Conservation (phyloP, 2,329 filamentous ascomycete genomes). For the Monosporascus sp. region DNA sequence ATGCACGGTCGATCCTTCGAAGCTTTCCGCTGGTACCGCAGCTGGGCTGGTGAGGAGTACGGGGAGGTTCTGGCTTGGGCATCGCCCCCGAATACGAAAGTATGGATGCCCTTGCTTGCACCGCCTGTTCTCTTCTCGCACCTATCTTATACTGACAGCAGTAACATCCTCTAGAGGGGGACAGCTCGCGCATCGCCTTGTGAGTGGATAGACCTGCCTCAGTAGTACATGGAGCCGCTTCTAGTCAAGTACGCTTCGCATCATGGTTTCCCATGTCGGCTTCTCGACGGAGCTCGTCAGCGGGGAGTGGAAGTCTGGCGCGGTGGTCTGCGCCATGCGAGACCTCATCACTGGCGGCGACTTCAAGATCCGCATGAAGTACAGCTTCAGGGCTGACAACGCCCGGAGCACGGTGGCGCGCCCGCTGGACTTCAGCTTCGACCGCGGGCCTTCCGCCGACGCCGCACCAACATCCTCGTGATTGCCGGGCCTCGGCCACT, state of each 20-base stretch:
- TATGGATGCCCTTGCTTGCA: conserved; percentile 13
- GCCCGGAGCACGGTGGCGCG: conserved; percentile 33
- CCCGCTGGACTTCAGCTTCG: conserved; percentile 31
- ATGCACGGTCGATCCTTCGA: conserved; percentile 37
- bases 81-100: conserved; percentile 38
- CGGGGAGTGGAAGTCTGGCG: conserved; percentile 16
- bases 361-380: conserved; percentile 42
- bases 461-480: conserved; percentile 35
- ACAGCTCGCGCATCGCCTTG: conserved; percentile 39
- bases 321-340: conserved; percentile 19
- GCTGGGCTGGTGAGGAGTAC: conserved; percentile 48
- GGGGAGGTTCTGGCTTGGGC: conserved; percentile 47
- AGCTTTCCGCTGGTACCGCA: conserved; percentile 48
- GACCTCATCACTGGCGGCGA: conserved; percentile 35
- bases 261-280: conserved; percentile 32
- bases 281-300: conserved; percentile 33
- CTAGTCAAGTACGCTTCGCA: conserved; percentile 33
- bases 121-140: too few species aligned
- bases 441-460: conserved; percentile 28
- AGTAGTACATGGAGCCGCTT: conserved; percentile 39
- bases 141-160: too few species aligned
- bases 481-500: conserved; percentile 43
- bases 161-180: conserved; percentile 25
- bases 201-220: conserved; percentile 36
- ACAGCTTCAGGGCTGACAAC: conserved; percentile 56